phyloP scores from a whole-genome alignment of 2,329 filamentous ascomycete genomes.

The Fusarium staphyleae region DNA sequence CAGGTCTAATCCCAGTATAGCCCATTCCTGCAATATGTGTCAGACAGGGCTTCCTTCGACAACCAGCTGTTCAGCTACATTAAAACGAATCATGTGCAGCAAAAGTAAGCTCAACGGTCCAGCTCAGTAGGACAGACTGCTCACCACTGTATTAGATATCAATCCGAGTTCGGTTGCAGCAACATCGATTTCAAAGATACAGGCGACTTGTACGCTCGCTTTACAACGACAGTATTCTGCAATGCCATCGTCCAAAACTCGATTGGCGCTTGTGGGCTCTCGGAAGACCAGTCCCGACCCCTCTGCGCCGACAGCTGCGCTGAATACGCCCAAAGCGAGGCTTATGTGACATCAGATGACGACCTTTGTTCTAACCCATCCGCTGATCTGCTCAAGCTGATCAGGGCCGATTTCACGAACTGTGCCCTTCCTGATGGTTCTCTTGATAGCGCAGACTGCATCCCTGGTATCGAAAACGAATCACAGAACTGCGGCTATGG shows the following conservation, averaged over 20 bases:
- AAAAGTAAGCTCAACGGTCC: slow-evolving; percentile 67
- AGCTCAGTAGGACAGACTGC: not conserved
- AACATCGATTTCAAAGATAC: slow-evolving; percentile 80
- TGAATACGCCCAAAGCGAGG: slow-evolving; percentile 86
- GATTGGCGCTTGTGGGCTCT: slow-evolving; percentile 70
- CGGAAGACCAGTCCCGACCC: slow-evolving; percentile 69
- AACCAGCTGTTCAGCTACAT: slow-evolving; percentile 75
- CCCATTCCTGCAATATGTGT: slow-evolving; percentile 85
- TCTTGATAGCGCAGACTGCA: slow-evolving; percentile 74
- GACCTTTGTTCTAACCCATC: slow-evolving; percentile 74
- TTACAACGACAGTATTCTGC: slow-evolving; percentile 90
- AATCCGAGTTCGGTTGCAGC: slow-evolving; percentile 79
- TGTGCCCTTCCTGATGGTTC: slow-evolving; percentile 85
- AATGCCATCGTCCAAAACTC: slow-evolving; percentile 95
- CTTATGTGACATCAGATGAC: slow-evolving; percentile 78
- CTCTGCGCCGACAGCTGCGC: slow-evolving; percentile 91
- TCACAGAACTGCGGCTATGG: slow-evolving; percentile 85
- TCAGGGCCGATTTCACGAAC: slow-evolving; percentile 90
- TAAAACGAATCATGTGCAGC: slow-evolving; percentile 73
- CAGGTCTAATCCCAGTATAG: slow-evolving; percentile 54
- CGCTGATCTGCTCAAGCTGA: slow-evolving; percentile 73
- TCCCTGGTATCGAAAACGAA: slow-evolving; percentile 81
- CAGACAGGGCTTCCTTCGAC: slow-evolving; percentile 80
- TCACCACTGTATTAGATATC: slow-evolving; percentile 67
- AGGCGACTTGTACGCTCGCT: slow-evolving; percentile 86